These are phyloP conservation scores for Globisporangium paddicum DNA, from an alignment of 352 stramenopile species.

Conservation along the genomic window DNA sequence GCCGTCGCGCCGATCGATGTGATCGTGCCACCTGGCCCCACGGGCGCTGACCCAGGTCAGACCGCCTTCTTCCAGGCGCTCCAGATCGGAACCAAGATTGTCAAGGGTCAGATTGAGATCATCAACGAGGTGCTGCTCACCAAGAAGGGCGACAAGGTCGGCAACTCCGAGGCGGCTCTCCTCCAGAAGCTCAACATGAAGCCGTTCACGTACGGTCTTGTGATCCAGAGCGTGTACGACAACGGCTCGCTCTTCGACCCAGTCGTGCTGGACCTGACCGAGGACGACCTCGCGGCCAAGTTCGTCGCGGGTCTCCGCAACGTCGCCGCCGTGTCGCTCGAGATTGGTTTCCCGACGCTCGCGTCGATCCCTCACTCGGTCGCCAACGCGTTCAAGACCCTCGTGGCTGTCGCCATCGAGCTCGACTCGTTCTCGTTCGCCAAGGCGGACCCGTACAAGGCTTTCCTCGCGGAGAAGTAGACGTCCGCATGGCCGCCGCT, in stretches of 20 bases:
- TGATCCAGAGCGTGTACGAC: conserved; percentile 97
- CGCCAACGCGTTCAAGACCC: conserved; percentile 98
- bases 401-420: conserved; percentile 95
- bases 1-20: conserved; percentile 95
- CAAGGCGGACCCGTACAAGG: conserved; percentile 97
- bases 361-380: conserved; percentile 98
- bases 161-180: conserved; percentile 97
- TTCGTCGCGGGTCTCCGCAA: conserved; percentile 93
- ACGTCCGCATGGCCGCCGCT: conserved; percentile 84
- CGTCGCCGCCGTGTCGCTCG: conserved; percentile 94
- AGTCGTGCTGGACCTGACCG: conserved; percentile 97
- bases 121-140: conserved; percentile 95
- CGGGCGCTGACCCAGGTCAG: conserved; percentile 98
- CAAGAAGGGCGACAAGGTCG: conserved; percentile 95
- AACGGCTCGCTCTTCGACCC: conserved; percentile 99
- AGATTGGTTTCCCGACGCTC: conserved; percentile 95
- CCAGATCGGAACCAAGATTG: conserved; percentile 99
- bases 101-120: conserved; percentile 99
- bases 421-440: conserved; percentile 97
- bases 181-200: conserved; percentile 99
- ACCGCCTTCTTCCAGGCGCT: conserved; percentile 99
- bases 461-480: conserved; percentile 92
- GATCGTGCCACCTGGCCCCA: conserved; percentile 95
- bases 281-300: conserved; percentile 95
- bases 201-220: conserved; percentile 99